phyloP scores from a whole-genome alignment of 2,329 filamentous ascomycete species.

The Acrocalymma vagum region DNA sequence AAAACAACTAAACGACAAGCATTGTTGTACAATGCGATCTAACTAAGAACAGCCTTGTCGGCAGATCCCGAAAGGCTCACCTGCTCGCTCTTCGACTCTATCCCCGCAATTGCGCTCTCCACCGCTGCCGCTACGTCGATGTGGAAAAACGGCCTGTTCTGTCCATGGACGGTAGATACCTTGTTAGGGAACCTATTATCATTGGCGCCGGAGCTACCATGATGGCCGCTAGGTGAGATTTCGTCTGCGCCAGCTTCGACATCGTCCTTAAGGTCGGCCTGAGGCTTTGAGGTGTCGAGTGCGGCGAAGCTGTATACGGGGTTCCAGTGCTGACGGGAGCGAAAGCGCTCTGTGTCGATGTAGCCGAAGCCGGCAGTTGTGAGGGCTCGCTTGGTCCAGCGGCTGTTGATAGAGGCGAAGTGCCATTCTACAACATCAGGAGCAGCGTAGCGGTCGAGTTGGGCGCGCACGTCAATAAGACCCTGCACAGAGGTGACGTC shows the following conservation, averaged over 20 bases:
- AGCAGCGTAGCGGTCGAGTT: constrained; percentile 85
- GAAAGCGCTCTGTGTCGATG: constrained; percentile 66
- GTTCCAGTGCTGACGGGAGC: constrained; percentile 78
- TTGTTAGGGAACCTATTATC: constrained; percentile 35
- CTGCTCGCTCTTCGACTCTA: too few species aligned
- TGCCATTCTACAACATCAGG: constrained; percentile 94
- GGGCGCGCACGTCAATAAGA: constrained; percentile 93
- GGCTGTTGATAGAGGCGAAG: constrained; percentile 88
- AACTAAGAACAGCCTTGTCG: too few species aligned
- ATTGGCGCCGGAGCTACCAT: constrained; percentile 62
- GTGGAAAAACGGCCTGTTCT: constrained; percentile 95
- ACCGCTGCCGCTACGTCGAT: constrained; percentile 91
- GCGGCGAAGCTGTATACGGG: constrained; percentile 94
- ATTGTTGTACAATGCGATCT: too few species aligned
- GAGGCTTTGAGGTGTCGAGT: constrained; percentile 76
- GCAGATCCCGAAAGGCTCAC: background rate
- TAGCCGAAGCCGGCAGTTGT: constrained; percentile 91
- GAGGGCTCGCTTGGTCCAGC: constrained; percentile 93
- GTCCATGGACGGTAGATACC: constrained; percentile 74
- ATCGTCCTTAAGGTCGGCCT: too few species aligned
- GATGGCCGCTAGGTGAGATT: constrained; percentile 41
- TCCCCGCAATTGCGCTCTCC: constrained; percentile 83
- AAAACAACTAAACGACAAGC: too few species aligned
- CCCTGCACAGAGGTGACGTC: constrained; percentile 94
- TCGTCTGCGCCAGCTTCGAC: constrained; percentile 73